A percentile compares a stretch with the other conserved stretches of the same genome.
These are phyloP conservation scores for Golubevia sp. DNA, from an alignment of 1,284 basidiomycete genomes.

Conservation along the genomic window DNA sequence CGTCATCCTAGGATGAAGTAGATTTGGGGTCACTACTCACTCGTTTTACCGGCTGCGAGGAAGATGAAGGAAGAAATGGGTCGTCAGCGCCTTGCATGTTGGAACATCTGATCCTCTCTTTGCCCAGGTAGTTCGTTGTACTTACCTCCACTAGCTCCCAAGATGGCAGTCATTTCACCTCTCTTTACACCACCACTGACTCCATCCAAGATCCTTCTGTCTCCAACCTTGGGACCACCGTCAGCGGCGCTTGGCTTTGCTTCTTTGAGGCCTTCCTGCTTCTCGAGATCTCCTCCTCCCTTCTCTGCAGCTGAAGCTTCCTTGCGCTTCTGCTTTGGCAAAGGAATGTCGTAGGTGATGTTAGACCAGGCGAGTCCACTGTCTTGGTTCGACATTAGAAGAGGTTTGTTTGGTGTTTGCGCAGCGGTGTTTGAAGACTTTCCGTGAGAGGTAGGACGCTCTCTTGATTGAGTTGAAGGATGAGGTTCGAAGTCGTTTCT, in stretches of 20 bases:
- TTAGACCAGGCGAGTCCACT: constrained; percentile 18
- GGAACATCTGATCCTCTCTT: too few species aligned
- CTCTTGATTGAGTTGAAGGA: too few species aligned
- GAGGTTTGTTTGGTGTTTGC: too few species aligned
- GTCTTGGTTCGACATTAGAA: too few species aligned
- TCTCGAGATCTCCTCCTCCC: constrained; percentile 4
- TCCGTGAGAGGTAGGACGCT: too few species aligned
- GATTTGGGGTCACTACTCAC: too few species aligned
- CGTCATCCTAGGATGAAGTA: too few species aligned
- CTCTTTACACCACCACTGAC: constrained; percentile 13
- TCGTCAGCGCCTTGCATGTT: too few species aligned
- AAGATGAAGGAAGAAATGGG: too few species aligned
- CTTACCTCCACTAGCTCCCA: constrained; percentile 15
- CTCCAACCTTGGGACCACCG: background rate
- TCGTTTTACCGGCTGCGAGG: constrained; percentile 22
- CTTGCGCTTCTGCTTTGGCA: constrained; percentile 29
- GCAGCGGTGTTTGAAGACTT: too few species aligned
- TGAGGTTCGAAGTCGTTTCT: too few species aligned
- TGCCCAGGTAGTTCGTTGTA: too few species aligned
- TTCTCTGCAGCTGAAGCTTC: constrained; percentile 7
- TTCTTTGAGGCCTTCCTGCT: background rate
- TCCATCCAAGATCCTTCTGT: constrained; percentile 17
- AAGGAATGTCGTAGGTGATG: constrained; percentile 38
- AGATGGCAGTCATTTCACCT: constrained; percentile 18
- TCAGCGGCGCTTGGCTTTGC: background rate